Conservation (phyloP, 805 yeast species). For the Candida sanyiensis region DNA sequence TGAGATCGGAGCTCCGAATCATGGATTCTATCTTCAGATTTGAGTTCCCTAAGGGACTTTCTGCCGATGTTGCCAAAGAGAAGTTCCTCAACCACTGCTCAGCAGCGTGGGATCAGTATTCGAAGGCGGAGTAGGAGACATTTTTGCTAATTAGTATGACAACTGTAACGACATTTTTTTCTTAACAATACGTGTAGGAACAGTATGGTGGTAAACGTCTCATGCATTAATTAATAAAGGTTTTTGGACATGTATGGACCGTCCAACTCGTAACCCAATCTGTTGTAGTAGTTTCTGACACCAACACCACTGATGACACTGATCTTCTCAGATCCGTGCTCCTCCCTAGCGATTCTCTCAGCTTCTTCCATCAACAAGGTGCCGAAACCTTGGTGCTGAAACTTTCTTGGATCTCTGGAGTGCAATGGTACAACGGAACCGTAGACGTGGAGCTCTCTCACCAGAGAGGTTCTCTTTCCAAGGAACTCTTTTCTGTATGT, state of each 20-base stretch:
- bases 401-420: conserved; percentile 93
- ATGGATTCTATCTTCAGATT: conserved; percentile 22
- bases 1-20: conserved; percentile 18
- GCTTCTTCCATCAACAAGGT: conserved; percentile 98
- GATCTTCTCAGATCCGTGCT: conserved; percentile 87
- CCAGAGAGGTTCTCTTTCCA: conserved; percentile 81
- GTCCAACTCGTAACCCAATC: conserved; percentile 84
- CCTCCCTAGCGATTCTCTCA: conserved; percentile 89
- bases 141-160: too few relatives aligned
- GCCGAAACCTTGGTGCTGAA: conserved; percentile 99
- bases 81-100: conserved; percentile 31
- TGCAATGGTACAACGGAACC: conserved; percentile 97
- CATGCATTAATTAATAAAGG: conserved; percentile 17
- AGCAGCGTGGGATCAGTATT: conserved; percentile 31
- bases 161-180: too few relatives aligned
- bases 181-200: too few relatives aligned
- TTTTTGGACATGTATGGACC: conserved; percentile 96
- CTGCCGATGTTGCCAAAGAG: conserved; percentile 19
- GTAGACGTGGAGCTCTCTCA: conserved; percentile 95
- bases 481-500: conserved; percentile 88
- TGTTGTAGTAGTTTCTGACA: conserved; percentile 90
- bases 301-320: conserved; percentile 97
- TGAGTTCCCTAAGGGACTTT: conserved; percentile 16
- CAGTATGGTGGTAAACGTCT: too few relatives aligned
- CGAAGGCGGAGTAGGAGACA: conserved; percentile 3